Evolutionary conservation across 345 rosid genomes (phyloP).

Genomic region (Aegle marmelos): DNA sequence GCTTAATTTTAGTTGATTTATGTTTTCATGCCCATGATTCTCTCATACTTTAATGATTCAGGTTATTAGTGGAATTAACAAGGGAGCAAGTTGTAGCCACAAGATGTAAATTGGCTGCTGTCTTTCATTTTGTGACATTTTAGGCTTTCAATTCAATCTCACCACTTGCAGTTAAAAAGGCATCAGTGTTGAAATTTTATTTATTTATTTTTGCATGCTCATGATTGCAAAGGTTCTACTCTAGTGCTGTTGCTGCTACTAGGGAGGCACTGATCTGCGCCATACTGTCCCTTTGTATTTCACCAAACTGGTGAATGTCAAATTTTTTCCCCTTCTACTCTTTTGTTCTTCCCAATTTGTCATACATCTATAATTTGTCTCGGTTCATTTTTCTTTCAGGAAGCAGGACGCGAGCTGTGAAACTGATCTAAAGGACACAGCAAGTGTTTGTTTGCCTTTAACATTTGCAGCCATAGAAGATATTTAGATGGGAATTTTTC

Average conservation of each 20-base stretch:
- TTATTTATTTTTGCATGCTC: background rate
- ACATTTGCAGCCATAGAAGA: conserved; percentile 40
- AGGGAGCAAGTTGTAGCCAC: conserved; percentile 43
- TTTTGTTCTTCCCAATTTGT: background rate
- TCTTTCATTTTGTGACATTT: background rate
- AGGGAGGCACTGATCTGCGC: conserved; percentile 41
- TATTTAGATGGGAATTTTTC: conserved; percentile 37
- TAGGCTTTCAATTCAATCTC: background rate
- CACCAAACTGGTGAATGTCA: conserved; percentile 32
- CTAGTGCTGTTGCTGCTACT: conserved; percentile 50
- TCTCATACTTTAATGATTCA: conserved; percentile 11
- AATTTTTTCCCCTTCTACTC: background rate
- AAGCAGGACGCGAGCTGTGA: conserved; percentile 37
- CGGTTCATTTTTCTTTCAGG: conserved; percentile 17
- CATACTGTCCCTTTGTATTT: conserved; percentile 37
- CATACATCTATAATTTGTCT: background rate
- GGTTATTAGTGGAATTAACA: conserved; percentile 48
- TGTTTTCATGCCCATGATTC: background rate
- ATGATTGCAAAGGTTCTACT: conserved; percentile 31
- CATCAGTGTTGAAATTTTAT: background rate
- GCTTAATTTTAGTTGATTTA: background rate
- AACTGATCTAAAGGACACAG: conserved; percentile 42
- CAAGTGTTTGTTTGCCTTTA: conserved; percentile 37
- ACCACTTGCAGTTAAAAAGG: background rate
- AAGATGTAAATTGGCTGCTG: conserved; percentile 27